Conservation (phyloP, 352 stramenopile genomes). For the Globisporangium lucens region DNA sequence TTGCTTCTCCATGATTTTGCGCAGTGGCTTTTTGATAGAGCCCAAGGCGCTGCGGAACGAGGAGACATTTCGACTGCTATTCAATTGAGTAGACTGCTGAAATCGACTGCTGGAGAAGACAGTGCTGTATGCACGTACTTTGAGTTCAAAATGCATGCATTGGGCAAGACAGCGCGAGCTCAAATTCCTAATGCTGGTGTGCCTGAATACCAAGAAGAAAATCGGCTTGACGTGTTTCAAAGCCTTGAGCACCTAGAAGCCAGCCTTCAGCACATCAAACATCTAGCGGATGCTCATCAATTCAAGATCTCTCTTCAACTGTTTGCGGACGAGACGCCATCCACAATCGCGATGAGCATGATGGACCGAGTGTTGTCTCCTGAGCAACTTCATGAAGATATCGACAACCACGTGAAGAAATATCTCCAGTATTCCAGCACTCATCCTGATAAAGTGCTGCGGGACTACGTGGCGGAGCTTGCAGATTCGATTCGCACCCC, state of each 20-base stretch:
- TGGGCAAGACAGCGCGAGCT: neutral
- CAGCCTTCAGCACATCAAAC: conserved; percentile 54
- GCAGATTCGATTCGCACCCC: conserved; percentile 31
- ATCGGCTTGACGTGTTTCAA: conserved; percentile 17
- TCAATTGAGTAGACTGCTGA: conserved; percentile 30
- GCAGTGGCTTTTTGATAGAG: conserved; percentile 32
- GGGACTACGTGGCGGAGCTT: conserved; percentile 42
- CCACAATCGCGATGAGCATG: conserved; percentile 75
- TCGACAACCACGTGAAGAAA: conserved; percentile 38
- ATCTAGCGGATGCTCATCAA: conserved; percentile 37
- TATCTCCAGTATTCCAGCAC: conserved; percentile 49
- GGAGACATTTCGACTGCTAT: conserved; percentile 32
- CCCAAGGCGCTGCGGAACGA: conserved; percentile 23
- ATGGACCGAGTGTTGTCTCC: conserved; percentile 46
- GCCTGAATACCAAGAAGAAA: conserved; percentile 23
- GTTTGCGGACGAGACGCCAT: conserved; percentile 55
- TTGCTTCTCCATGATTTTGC: conserved; percentile 25
- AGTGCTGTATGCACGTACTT: conserved; percentile 12
- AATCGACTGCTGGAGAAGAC: conserved; percentile 1
- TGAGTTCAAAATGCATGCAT: conserved; percentile 26
- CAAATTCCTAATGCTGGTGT: neutral
- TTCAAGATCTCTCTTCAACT: conserved; percentile 59
- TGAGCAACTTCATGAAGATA: conserved; percentile 29
- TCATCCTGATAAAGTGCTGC: conserved; percentile 38
- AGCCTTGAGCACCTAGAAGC: conserved; percentile 30